Base-by-base conservation (phyloP, 1,284 basidiomycete genomes). In the Moesziomyces aphidis region DNA sequence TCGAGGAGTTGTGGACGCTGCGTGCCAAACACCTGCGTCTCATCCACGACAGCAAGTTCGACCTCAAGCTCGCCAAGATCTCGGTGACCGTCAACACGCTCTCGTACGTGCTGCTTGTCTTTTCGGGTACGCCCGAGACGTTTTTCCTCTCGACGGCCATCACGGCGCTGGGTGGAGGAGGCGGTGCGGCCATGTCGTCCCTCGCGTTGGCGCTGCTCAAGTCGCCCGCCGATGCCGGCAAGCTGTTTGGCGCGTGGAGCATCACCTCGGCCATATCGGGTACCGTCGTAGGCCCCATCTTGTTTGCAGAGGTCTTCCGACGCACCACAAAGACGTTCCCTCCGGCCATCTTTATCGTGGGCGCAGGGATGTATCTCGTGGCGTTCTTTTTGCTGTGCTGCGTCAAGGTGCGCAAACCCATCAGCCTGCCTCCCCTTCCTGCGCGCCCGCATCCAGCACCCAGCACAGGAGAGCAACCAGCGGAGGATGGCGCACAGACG, bases 31-130 rank as follows among this genome's bases (percentile, higher is more conserved):
- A 82, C 26, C 64, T 84, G 5, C 76, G 80, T 11, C 69, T 83
- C 43, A 79, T 84, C 36, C 83, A 84, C 66, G 83, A 84, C 57
- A 78, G 74, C 57, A 73, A 75, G 43, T 83, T 84, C 47, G 83
- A 84, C 55, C 68, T 72, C 42, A 76, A 76, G 44, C 69, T 76
- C 23, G 56, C 69, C 50, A 64, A 66, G 56, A 69, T 73, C 50
- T 77, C 71, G 23, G 44, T 71, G 22, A 17, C 60, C 6, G 50
- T 74, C 65, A 75, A 75, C 45, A 53, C 57, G 19, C 17, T 61
- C 19, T 61, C 72, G 9, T 79, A 75, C 53, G 53, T 50, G 7
- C 15, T 70, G 28, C 47, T 77, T 6, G 42, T 77, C 22, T 67
- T 79, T n/a, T 49, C 65, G 23, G 49, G 52, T 24, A 73, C 68